These are phyloP conservation scores for Candida silvatica DNA, from an alignment of 805 yeast genomes.

Conservation along the genomic window DNA sequence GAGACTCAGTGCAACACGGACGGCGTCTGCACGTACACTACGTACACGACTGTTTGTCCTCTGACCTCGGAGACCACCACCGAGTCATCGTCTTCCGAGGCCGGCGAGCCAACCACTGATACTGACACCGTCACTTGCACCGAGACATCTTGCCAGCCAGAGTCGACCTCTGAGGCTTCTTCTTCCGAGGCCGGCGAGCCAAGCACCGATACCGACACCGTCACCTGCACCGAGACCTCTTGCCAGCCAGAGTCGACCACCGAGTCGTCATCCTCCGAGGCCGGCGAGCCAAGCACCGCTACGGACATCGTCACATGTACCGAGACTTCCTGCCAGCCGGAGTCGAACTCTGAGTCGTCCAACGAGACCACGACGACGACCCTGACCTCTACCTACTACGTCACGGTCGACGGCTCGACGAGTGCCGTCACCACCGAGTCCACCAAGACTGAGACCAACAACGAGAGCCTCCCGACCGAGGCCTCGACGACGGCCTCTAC, in stretches of 20 bases:
- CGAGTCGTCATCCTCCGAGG: not conserved
- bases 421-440: constrained; percentile 6
- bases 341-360: constrained; percentile 2
- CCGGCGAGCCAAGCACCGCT: not conserved
- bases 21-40: too few relatives aligned
- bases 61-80: too few relatives aligned
- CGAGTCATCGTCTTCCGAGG: too few relatives aligned
- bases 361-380: constrained; percentile 13
- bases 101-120: too few relatives aligned
- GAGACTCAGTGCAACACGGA: too few relatives aligned
- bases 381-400: constrained; percentile 8
- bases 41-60: too few relatives aligned
- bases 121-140: not conserved
- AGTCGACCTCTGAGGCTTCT: too few relatives aligned
- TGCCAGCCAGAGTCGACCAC: not conserved
- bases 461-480: constrained; percentile 7
- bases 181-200: constrained; percentile 3
- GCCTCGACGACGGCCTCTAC: constrained; percentile 2
- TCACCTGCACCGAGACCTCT: constrained; percentile 1
- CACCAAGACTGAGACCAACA: constrained; percentile 2
- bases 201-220: constrained; percentile 3
- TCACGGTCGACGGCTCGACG: constrained; percentile 6
- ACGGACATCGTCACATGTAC: constrained; percentile 3
- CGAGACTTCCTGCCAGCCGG: constrained; percentile 1
- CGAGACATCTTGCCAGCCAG: not conserved